A percentile compares a stretch with the other conserved stretches of the same genome.
phyloP scores from a whole-genome alignment of 129 eudicot species.

The Lactuca sativa region DNA sequence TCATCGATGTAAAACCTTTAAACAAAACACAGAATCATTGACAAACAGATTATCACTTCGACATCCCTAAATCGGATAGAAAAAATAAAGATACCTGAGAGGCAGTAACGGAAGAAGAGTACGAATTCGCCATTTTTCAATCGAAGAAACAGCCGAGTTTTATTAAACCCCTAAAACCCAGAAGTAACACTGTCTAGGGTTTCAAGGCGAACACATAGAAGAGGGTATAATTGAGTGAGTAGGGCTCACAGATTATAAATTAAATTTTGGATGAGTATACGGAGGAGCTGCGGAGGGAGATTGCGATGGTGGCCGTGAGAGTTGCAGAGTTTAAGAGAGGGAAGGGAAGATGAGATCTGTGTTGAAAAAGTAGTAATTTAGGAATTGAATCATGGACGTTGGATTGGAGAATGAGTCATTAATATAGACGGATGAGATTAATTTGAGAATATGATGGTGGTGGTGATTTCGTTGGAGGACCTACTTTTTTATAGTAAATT shows the following conservation, averaged over 20 bases:
- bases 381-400: slow-evolving; percentile 26
- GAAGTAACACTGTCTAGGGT: slow-evolving; percentile 9
- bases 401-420: slow-evolving; percentile 26
- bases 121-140: slow-evolving; percentile 66
- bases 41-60: background rate
- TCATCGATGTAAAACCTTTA: background rate
- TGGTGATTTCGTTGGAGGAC: slow-evolving; percentile 16
- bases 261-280: slow-evolving; percentile 8
- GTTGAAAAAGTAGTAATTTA: slow-evolving; percentile 29
- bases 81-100: slow-evolving; percentile 45
- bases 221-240: background rate
- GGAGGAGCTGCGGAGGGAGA: slow-evolving; percentile 14
- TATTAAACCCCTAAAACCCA: slow-evolving; percentile 28
- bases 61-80: background rate
- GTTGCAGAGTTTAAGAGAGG: slow-evolving; percentile 36
- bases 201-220: slow-evolving; percentile 13
- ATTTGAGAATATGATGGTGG: slow-evolving; percentile 6
- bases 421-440: slow-evolving; percentile 8
- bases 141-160: slow-evolving; percentile 3
- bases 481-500: slow-evolving; percentile 10
- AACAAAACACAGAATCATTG: background rate
- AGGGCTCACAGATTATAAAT: background rate
- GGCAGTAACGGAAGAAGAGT: slow-evolving; percentile 58
- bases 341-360: slow-evolving; percentile 34
- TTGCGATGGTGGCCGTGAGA: slow-evolving; percentile 29